Base-by-base conservation (phyloP, 108 stramenopile genomes). In the Cyclotella distinguenda region DNA sequence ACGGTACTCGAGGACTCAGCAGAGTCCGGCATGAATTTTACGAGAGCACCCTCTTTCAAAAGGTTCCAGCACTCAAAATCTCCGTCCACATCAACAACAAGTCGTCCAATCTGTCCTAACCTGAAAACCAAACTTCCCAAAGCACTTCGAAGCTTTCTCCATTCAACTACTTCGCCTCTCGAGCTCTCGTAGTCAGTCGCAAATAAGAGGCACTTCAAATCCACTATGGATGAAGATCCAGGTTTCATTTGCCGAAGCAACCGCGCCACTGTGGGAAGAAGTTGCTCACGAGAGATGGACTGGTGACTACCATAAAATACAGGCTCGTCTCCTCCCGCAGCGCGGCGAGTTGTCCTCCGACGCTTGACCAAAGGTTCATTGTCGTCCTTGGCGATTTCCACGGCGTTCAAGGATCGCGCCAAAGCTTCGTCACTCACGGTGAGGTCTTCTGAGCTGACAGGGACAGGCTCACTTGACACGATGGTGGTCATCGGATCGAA, bases 261-360 rank as follows among this genome's bases (percentile, higher is more conserved):
- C 11, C 90, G 71, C 13, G 84, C 43, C 13, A 92, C 40, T 25
- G 83, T 73, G 46, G 88, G 83, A 39, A 86, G 57, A 22, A 92
- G 66, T 69, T 92, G 87, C 34, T 89, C 86, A 31, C 81, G 85
- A 11, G 85, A 84, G 67, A 92, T 63, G 26, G 68, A 60, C 26
- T 85, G 85, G 56, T 87, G 81, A 16, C 70, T 74, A 13, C 90
- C 90, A 36, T 92, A 92, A 56, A 84, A 91, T 1, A 92, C 90
- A 34, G 70, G 70, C 10, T 70, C 78, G 12, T 61, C 67, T 28
- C 50, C 72, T 7, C 55, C 64, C 18, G 64, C 51, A 13, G 59
- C 64, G 35, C 62, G 72, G 19, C 73, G 73, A 5, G 73, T 66
- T 19, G 63, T 72, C 34, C 73, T 63, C 0, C 73, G 64, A 21